Conservation (phyloP, 2,329 filamentous ascomycete species). For the Alternaria sp. region DNA sequence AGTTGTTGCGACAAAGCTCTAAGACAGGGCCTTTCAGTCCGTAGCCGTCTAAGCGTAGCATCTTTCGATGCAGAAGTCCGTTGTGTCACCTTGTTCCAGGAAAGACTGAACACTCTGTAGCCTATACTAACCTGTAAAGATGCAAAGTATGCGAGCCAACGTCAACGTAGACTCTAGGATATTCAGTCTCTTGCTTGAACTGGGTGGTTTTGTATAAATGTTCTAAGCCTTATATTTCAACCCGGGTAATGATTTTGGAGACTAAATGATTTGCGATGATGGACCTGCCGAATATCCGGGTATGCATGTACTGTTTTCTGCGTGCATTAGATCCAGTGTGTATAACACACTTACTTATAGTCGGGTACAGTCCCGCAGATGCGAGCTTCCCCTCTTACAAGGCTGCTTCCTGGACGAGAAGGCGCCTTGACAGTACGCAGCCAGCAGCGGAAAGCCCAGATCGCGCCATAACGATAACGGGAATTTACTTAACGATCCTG, state of each 20-base stretch:
- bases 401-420: neutral
- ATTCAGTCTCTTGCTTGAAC: neutral
- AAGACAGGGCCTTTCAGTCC: neutral
- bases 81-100: neutral
- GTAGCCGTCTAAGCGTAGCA: neutral
- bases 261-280: neutral
- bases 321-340: neutral
- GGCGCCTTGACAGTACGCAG: neutral
- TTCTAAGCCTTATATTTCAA: neutral
- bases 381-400: neutral
- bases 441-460: neutral
- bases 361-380: neutral
- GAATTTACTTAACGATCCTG: accelerated
- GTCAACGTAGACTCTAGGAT: accelerated
- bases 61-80: neutral
- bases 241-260: neutral
- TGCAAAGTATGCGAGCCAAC: neutral
- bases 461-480: neutral
- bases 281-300: neutral
- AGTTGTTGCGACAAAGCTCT: neutral
- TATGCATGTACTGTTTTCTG: neutral
- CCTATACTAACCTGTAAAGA: neutral
- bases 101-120: neutral
- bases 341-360: neutral
- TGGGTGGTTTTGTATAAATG: neutral